Conservation (phyloP, 148 eudicot species). For the Rhododendron griersonianum region DNA sequence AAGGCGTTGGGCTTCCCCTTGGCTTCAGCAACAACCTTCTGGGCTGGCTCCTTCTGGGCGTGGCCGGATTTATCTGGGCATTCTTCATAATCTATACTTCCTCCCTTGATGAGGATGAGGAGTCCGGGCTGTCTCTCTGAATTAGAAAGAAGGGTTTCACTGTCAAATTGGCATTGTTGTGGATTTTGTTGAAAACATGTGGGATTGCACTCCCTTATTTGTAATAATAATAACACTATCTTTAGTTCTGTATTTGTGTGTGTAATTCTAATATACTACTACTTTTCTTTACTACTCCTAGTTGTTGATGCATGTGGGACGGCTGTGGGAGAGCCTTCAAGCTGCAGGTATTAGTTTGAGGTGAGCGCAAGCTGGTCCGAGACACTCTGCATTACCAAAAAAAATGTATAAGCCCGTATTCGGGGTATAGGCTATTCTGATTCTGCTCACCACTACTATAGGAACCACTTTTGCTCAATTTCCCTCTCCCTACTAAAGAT, state of each 20-base stretch:
- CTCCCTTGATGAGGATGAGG: slow-evolving; percentile 91
- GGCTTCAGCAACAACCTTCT: slow-evolving; percentile 93
- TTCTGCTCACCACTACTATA: too few relatives aligned
- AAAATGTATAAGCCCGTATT: not conserved
- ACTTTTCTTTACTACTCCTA: not conserved
- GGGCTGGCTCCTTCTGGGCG: slow-evolving; percentile 84
- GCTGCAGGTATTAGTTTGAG: too few relatives aligned
- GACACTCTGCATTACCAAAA: not conserved
- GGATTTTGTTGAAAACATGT: not conserved
- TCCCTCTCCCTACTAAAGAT: too few relatives aligned
- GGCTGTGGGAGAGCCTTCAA: too few relatives aligned
- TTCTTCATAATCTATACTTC: slow-evolving; percentile 62
- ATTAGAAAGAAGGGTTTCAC: not conserved
- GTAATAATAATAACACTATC: not conserved
- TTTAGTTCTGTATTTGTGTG: not conserved
- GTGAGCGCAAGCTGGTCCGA: not conserved
- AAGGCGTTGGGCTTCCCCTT: slow-evolving; percentile 93
- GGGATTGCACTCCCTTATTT: not conserved
- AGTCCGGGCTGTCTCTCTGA: slow-evolving; percentile 91
- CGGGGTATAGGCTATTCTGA: not conserved
- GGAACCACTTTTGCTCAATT: too few relatives aligned
- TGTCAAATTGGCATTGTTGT: not conserved
- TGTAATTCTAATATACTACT: not conserved
- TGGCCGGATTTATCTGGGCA: slow-evolving; percentile 81
- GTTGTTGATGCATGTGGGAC: not conserved